These are phyloP conservation scores for Hypoxylon intermedium DNA, from an alignment of 495 filamentous ascomycete species.

Conservation along the genomic window DNA sequence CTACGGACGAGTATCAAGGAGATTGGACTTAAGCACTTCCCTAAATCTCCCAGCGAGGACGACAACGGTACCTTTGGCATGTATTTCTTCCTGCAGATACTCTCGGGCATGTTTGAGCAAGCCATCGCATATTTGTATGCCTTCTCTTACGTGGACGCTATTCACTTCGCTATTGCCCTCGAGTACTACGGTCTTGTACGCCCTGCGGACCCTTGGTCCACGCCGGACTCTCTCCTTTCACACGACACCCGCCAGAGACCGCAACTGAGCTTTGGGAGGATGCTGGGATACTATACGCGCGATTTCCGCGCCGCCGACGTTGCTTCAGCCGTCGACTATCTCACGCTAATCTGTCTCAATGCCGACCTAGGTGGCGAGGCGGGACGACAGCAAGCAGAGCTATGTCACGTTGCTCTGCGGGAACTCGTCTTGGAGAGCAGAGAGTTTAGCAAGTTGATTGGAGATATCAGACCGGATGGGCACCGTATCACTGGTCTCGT, in stretches of 20 bases:
- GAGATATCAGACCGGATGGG: constrained; percentile 86
- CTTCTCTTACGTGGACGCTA: constrained; percentile 86
- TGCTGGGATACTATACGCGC: constrained; percentile 93
- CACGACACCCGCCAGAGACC: constrained; percentile 73
- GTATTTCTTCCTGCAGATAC: constrained; percentile 88
- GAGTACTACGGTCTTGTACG: constrained; percentile 91
- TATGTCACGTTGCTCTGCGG: constrained; percentile 93
- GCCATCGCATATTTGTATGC: constrained; percentile 88
- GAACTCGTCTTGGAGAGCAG: constrained; percentile 93
- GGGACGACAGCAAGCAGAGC: constrained; percentile 76
- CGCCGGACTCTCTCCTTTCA: constrained; percentile 75
- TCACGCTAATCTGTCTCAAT: constrained; percentile 91
- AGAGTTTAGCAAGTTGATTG: constrained; percentile 91
- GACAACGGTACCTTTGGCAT: constrained; percentile 80
- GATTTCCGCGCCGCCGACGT: constrained; percentile 91
- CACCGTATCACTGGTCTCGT: constrained; percentile 82
- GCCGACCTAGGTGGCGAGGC: constrained; percentile 75
- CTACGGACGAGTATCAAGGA: constrained; percentile 83
- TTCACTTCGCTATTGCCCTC: constrained; percentile 91
- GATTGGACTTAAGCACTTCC: constrained; percentile 88
- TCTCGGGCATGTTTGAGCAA: constrained; percentile 94
- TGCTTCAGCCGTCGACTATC: constrained; percentile 89
- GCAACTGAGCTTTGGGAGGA: constrained; percentile 91
- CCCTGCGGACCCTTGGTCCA: constrained; percentile 73
- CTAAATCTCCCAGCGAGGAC: constrained; percentile 68